Base-by-base conservation (phyloP, 2,329 filamentous ascomycete species). In the Fusarium armeniacum region DNA sequence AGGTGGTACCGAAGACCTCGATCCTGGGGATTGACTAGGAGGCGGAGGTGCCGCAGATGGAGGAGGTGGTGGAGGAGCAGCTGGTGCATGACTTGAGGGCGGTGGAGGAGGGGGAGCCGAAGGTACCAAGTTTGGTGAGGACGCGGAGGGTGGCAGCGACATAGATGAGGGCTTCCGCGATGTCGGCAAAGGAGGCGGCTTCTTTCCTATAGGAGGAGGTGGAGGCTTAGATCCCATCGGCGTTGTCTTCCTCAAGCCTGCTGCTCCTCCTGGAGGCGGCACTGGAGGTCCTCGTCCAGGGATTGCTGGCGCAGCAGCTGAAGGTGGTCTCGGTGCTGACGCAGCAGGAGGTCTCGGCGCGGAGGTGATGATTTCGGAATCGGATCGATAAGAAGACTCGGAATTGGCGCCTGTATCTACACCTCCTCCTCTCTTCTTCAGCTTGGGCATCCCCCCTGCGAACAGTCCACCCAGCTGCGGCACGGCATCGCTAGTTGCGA, bases 361-460 rank as follows among this genome's bases (percentile, higher is more conserved):
- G 33, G 77, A 78, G n/a, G 65, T 62, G 28, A 61, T 72, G 10
- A 72, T 71, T 62, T 79, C 78, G n/a, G 92, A 89, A 76, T 97
- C 94, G 62, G 93, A 94, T 55, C 91, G 81, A 77, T 95, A 95
- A 64, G 93, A 89, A 33, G 93, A 88, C 69, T 89, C 89, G 67
- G 75, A 62, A 40, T 74, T 77, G 11, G 81, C 81, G 59, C 84
- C 92, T 2, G 92, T 95, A 79, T 93, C 87, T 62, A 95, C 84
- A 49, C 93, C 94, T 58, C 93, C 92, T 5, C 90, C 92, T 6
- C 90, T 87, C 83, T 97, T 98, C 79, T 93, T 92, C 76, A 99
- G 79, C 82, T 98, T 98, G 4, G 96, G 96, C 88, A 98, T 98
- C 38, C 95, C 96, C 36, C 93, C 94, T 2, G 93, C 93, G 77